Percentiles rank a stretch among this genome's conserved stretches.
Conservation (phyloP, 2,329 filamentous ascomycete genomes). For the Xylariaceae sp. region DNA sequence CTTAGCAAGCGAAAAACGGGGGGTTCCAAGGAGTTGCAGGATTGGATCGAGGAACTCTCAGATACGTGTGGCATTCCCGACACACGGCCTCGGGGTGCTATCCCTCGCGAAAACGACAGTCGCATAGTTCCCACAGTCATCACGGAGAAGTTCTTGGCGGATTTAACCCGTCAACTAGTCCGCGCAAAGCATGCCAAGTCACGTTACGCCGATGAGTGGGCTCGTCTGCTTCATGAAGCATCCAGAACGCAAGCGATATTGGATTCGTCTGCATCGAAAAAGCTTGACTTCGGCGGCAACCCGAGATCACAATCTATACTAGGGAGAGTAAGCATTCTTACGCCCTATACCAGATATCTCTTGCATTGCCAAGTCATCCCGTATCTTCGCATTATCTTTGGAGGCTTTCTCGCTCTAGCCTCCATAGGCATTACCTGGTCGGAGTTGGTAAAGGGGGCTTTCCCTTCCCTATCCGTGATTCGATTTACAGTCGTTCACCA, state of each 20-base stretch:
- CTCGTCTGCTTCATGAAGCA: constrained; percentile 67
- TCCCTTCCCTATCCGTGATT: constrained; percentile 68
- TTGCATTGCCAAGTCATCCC: constrained; percentile 71
- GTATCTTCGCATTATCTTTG: constrained; percentile 56
- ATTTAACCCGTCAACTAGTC: constrained; percentile 75
- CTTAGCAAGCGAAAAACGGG: constrained; percentile 76
- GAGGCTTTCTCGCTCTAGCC: constrained; percentile 63
- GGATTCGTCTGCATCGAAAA: constrained; percentile 74
- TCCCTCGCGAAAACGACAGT: constrained; percentile 38
- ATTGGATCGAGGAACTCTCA: constrained; percentile 93
- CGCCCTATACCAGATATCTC: constrained; percentile 75
- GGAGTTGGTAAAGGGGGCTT: constrained; percentile 79
- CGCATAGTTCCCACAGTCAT: constrained; percentile 69
- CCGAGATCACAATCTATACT: constrained; percentile 51
- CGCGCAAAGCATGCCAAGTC: constrained; percentile 77
- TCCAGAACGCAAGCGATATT: constrained; percentile 73
- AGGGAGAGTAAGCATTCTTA: constrained; percentile 57
- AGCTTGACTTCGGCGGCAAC: constrained; percentile 65
- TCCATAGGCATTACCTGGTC: constrained; percentile 89
- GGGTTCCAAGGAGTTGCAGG: constrained; percentile 67
- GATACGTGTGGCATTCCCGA: constrained; percentile 70
- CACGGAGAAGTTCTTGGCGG: constrained; percentile 87
- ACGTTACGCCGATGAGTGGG: constrained; percentile 83
- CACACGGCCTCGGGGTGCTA: constrained; percentile 41
- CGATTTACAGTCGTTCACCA: constrained; percentile 67